Conservation (phyloP, 345 rosid genomes). For the Euphorbia pulcherrima region DNA sequence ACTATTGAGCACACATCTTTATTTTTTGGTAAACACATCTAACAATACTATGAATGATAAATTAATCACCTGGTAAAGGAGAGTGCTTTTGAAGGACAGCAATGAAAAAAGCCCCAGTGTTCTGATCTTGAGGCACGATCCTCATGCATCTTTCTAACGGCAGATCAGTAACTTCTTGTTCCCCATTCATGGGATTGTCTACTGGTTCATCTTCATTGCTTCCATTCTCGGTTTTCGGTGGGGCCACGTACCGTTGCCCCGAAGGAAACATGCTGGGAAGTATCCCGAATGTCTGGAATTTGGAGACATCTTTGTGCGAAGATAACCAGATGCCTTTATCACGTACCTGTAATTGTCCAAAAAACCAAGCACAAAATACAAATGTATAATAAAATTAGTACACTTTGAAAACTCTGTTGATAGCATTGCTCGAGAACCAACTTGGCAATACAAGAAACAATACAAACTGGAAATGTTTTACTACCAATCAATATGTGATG, state of each 20-base stretch:
- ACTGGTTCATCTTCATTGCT: constrained; percentile 28
- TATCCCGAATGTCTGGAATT: constrained; percentile 47
- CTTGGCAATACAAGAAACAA: neutral
- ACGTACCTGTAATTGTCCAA: constrained; percentile 45
- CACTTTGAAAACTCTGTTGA: neutral
- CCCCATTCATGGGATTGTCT: constrained; percentile 33
- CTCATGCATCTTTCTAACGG: constrained; percentile 86
- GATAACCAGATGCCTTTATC: constrained; percentile 67
- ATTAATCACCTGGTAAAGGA: constrained; percentile 59
- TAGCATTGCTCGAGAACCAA: neutral
- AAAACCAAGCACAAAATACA: neutral
- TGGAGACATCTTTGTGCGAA: constrained; percentile 61
- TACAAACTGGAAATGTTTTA: neutral
- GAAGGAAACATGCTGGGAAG: constrained; percentile 84
- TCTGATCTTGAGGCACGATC: constrained; percentile 94
- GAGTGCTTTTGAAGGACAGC: constrained; percentile 77
- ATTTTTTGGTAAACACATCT: too few species aligned
- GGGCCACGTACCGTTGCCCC: constrained; percentile 37
- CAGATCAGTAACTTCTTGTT: constrained; percentile 69
- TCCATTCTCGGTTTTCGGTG: constrained; percentile 33
- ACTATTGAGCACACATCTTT: neutral
- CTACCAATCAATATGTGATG: neutral
- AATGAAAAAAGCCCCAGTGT: constrained; percentile 86
- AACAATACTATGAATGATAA: neutral
- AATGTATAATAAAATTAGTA: constrained; percentile 2